Base-by-base conservation (phyloP, 1,139 yeast genomes). In the Eremothecium cymbalariae region DNA sequence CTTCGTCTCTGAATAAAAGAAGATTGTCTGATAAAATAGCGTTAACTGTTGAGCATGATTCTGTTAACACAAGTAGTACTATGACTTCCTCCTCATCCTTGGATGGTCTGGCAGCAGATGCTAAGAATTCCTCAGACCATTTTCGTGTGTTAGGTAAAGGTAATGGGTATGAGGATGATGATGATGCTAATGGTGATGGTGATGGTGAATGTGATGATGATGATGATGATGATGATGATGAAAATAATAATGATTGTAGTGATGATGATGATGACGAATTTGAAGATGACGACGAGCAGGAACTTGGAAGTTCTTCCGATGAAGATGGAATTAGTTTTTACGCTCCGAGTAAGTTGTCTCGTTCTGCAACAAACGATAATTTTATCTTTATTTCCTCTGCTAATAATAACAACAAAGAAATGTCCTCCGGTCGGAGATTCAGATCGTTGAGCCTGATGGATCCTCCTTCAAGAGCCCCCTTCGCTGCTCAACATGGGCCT, bases 361-460 rank as follows among this genome's bases (percentile, higher is more conserved):
- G 30, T 11, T n/a, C 30, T 4, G n/a, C 21, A 8, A 27, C 30
- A 9, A 27, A 14, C 14, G 30, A 27, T 3, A 6, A 16, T 4
- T 23, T 7, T 23, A 23, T 55, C 18, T 45, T 55, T 6, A 49
- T 47, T 6, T 51, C 59, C 2, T 40, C 38, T 5, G 18, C 42
- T 5, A 48, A 49, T 25, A 33, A 31, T 29, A 20, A 22, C 22
- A 13, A 33, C 18, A 14, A 12, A 17, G 31, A 15, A 22, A 33
- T 13, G 6, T 21, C 33, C 13, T 22, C 36, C 9, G 43, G 42
- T 25, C 51, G 53, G 7, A 44, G 60, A 25, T 51, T 53, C 27
- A 49, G 60, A 34, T 55, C 60, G 2, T 37, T 56, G 31, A 53
- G 58, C 43, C 47, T 56, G 18, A 55, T 56, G 53, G 58, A 53